Evolutionary conservation across 1,139 yeast genomes (phyloP).

Genomic region (Suhomyces kunorum): DNA sequence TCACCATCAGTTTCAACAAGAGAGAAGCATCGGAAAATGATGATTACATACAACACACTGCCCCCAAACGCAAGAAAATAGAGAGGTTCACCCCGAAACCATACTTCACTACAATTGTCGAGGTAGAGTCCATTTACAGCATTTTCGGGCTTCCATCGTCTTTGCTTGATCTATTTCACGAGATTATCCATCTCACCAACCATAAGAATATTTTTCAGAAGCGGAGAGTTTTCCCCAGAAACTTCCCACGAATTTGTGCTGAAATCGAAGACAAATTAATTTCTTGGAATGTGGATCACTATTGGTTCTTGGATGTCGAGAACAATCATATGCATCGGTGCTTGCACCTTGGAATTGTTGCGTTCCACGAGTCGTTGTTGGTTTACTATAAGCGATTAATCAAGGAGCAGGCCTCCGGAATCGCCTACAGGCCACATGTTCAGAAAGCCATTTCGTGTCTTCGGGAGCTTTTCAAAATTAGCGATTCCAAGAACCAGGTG

Average conservation of each 20-base stretch:
- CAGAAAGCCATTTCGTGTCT: conserved; percentile 16
- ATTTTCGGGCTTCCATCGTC: conserved; percentile 52
- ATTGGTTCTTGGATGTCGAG: conserved; percentile 40
- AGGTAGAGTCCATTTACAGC: conserved; percentile 32
- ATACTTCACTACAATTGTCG: conserved; percentile 11
- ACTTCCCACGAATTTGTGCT: conserved; percentile 57
- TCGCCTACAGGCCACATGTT: conserved; percentile 4
- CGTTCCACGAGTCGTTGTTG: conserved; percentile 46
- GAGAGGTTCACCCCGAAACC: conserved; percentile 3
- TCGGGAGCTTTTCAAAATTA: conserved; percentile 27
- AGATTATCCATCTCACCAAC: conserved; percentile 49
- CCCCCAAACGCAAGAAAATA: conserved; percentile 1
- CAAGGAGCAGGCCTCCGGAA: conserved; percentile 36
- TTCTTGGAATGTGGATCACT: conserved; percentile 43
- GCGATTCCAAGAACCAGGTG: conserved; percentile 16
- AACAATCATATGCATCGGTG: conserved; percentile 38
- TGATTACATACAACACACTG: conserved; percentile 4
- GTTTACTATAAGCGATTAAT: conserved; percentile 49
- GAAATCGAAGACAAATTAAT: conserved; percentile 52
- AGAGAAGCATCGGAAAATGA: conserved; percentile 16
- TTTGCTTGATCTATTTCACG: conserved; percentile 46
- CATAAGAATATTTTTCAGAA: conserved; percentile 51
- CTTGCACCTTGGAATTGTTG: conserved; percentile 36
- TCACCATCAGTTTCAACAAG: conserved; percentile 28
- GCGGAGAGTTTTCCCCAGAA: conserved; percentile 51